Base-by-base conservation (phyloP, 768 basidiomycete species). In the Rhizopogon salebrosus region DNA sequence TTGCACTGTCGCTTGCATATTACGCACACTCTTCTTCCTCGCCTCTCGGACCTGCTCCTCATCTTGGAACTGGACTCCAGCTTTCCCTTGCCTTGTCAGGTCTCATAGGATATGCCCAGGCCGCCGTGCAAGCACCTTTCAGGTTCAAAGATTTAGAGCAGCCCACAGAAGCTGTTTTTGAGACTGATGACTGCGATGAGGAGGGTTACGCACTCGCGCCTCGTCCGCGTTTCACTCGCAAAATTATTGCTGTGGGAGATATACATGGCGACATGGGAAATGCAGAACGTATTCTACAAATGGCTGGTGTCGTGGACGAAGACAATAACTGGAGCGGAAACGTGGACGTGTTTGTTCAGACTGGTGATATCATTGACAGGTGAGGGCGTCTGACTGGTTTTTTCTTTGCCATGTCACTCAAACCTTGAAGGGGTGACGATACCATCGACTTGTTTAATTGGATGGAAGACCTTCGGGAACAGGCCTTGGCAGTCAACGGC, bases 341-440 rank as follows among this genome's bases (percentile, higher is more conserved):
- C 26, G 80, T 87, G 1, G 89, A 93, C 63, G 83, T 87, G 41
- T 85, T 98, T 53, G 93, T 97, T 16, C 95, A 98, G 73, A 97
- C 94, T 0, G 95, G 94, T 3, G 94, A 98, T 69, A 94, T 97
- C 29, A 89, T 98, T 51, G 94, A 97, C 70, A 74, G 94, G 92
- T 88, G 55, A 40, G 76, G 16, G 7, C 54, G 34, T 54, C 5
- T 22, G 46, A 48, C 18, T 45, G n/a, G 26, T 6, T 41, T 16
- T 49, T 26, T n/a, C n/a, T n/a, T n/a, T n/a, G n/a, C n/a, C 29
- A n/a, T 46, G 36, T 36, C 14, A 34, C 60, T 62, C 26, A 68
- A 35, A 29, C 20, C 24, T 22, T 41, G 27, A 54, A 91, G 93
- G 59, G 94, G 94, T 1, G 87, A 89, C 42, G 94, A 97, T 69